phyloP scores from a whole-genome alignment of 192 early-diverging fungal genomes.

The Backusella tuberculispora region DNA sequence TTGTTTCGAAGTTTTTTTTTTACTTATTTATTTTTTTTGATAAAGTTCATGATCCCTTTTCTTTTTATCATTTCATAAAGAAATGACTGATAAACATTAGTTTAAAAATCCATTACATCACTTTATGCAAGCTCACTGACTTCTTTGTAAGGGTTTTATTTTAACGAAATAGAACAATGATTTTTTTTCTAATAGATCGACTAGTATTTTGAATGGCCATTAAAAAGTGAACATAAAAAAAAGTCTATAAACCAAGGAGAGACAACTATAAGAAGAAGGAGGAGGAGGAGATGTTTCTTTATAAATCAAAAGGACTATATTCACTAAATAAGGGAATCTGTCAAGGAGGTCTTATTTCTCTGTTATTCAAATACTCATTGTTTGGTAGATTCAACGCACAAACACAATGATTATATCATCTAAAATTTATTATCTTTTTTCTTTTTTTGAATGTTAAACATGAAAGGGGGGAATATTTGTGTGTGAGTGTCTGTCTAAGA shows the following conservation, averaged over 20 bases:
- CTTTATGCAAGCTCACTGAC: neutral
- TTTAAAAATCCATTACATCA: neutral
- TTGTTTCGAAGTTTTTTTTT: neutral
- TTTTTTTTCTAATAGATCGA: neutral
- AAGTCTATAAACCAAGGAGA: neutral
- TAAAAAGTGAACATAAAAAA: neutral
- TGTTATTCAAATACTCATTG: neutral
- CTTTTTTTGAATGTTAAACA: no score
- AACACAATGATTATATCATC: neutral
- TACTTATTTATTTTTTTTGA: neutral
- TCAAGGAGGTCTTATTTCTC: neutral
- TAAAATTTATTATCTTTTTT: no score
- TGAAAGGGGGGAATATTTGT: no score
- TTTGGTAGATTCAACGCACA: neutral
- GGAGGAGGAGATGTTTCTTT: neutral
- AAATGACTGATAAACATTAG: neutral
- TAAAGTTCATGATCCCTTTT: conserved; percentile 34
- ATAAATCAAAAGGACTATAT: neutral
- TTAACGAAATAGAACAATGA: neutral
- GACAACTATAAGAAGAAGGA: neutral
- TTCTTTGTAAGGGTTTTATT: neutral
- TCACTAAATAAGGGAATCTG: neutral
- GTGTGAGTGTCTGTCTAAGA: neutral
- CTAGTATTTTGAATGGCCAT: neutral
- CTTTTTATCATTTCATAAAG: conserved; percentile 22